phyloP scores from a whole-genome alignment of 352 stramenopile species.

The Aphanomyces astaci region DNA sequence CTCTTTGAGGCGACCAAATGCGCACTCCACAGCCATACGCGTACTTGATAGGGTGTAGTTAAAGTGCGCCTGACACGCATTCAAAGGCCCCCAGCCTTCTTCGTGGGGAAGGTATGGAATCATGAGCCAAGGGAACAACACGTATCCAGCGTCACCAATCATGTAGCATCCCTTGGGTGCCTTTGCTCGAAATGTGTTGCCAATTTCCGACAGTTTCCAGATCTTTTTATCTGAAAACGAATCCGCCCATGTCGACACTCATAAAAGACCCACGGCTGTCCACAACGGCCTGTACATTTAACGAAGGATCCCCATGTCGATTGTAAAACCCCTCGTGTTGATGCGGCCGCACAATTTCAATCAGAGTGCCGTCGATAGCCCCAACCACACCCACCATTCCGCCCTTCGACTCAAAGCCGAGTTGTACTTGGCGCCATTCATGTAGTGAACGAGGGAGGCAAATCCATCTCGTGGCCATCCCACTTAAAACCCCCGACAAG shows the following conservation, averaged over 20 bases:
- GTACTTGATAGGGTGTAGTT: neutral
- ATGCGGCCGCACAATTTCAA: slow-evolving; percentile 4
- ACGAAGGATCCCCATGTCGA: slow-evolving; percentile 4
- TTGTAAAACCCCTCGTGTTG: slow-evolving; percentile 19
- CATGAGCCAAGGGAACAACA: neutral
- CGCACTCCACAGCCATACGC: neutral
- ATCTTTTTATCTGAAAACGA: neutral
- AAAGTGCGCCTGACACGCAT: neutral
- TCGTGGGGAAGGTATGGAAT: neutral
- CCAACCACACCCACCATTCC: slow-evolving; percentile 1
- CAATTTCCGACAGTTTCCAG: neutral
- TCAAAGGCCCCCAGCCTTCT: neutral
- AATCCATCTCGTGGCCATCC: neutral
- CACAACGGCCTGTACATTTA: slow-evolving; percentile 20
- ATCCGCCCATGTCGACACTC: neutral
- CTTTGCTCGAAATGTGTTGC: neutral
- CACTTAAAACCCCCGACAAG: neutral
- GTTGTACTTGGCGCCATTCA: neutral
- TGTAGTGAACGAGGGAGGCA: neutral
- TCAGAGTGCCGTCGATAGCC: slow-evolving; percentile 15
- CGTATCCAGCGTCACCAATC: neutral
- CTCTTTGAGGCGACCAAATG: no score
- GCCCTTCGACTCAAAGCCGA: neutral
- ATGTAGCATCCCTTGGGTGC: neutral
- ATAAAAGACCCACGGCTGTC: neutral